These are phyloP conservation scores for Ormosia emarginata DNA, from an alignment of 306 rosid genomes.

Conservation along the genomic window DNA sequence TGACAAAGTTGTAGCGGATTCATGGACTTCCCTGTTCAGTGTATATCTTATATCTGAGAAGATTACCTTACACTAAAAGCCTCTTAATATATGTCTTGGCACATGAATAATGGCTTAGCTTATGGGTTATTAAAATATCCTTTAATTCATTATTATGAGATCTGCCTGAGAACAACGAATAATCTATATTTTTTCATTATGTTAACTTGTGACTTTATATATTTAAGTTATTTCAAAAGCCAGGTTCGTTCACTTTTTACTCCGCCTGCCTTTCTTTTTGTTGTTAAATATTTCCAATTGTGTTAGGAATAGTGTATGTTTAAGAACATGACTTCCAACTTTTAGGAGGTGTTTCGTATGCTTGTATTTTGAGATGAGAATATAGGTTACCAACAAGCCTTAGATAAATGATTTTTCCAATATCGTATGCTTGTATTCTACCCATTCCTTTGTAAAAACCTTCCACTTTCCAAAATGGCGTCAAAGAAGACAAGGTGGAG, in stretches of 20 bases:
- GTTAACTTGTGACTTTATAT: neutral
- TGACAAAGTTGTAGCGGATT: neutral
- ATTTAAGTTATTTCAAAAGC: neutral
- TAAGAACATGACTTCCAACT: slow-evolving; percentile 4
- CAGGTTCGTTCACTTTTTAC: neutral
- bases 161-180: neutral
- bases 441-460: no score
- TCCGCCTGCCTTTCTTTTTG: neutral
- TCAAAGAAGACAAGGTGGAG: no score
- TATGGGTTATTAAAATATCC: neutral
- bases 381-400: neutral
- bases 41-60: neutral
- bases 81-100: neutral
- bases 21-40: neutral
- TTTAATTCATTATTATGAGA: neutral
- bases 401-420: no score
- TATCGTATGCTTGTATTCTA: no score
- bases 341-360: neutral
- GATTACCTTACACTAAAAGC: neutral
- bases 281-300: neutral
- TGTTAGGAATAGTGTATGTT: neutral
- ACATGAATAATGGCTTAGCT: neutral
- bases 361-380: neutral
- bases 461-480: no score
- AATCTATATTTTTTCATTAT: neutral